Conservation (phyloP, 805 yeast genomes). For the Geotrichum ghanense region DNA sequence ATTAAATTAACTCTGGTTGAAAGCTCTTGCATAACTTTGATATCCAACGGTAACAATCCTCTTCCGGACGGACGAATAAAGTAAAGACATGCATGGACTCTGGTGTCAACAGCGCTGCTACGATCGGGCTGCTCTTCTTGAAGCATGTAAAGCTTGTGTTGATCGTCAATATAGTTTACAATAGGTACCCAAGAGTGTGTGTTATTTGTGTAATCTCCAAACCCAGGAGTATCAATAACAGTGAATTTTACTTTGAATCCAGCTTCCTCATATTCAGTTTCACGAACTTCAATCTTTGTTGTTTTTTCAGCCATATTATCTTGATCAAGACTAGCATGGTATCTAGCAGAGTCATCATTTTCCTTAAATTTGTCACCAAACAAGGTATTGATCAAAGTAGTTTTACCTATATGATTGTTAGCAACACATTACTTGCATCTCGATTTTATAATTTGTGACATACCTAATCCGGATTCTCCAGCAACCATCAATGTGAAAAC, state of each 20-base stretch:
- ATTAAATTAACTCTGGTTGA: slow-evolving; percentile 74
- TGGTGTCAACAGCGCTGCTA: slow-evolving; percentile 40
- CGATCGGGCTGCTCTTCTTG: slow-evolving; percentile 90
- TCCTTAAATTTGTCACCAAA: slow-evolving; percentile 33
- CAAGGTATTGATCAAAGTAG: slow-evolving; percentile 80
- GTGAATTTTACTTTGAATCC: slow-evolving; percentile 68
- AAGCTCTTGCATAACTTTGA: slow-evolving; percentile 76
- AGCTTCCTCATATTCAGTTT: slow-evolving; percentile 75
- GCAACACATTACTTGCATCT: neutral
- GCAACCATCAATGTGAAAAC: slow-evolving; percentile 56
- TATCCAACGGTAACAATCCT: slow-evolving; percentile 75
- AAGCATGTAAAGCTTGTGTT: slow-evolving; percentile 77
- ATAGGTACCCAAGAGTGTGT: slow-evolving; percentile 78
- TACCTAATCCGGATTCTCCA: slow-evolving; percentile 88
- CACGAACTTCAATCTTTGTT: slow-evolving; percentile 39
- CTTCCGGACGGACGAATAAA: slow-evolving; percentile 90
- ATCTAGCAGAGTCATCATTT: neutral
- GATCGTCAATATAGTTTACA: slow-evolving; percentile 82
- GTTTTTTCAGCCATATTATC: slow-evolving; percentile 38
- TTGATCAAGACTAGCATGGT: neutral
- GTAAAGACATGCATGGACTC: slow-evolving; percentile 86
- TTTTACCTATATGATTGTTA: slow-evolving; percentile 26
- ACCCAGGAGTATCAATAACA: slow-evolving; percentile 86
- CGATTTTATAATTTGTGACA: neutral
- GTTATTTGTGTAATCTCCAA: slow-evolving; percentile 85